Conservation (phyloP, 169 alveolate genomes). For the Eimeria tenella region DNA sequence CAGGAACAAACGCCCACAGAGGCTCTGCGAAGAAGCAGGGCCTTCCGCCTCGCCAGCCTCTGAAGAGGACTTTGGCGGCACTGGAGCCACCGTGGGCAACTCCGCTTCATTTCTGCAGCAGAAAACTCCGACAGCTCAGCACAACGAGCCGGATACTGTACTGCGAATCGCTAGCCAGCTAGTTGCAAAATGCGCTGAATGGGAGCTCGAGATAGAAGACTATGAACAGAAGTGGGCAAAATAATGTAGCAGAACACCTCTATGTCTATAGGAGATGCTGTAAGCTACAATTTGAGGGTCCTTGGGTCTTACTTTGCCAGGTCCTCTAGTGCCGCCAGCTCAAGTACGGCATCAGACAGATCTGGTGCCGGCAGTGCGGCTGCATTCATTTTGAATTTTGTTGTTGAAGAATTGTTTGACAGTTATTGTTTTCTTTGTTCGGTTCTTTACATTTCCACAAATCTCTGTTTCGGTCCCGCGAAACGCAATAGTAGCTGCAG, state of each 20-base stretch:
- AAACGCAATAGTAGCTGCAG: conserved; percentile 13
- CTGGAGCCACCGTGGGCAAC: conserved; percentile 52
- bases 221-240: too few species aligned
- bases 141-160: too few species aligned
- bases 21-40: background rate
- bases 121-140: background rate
- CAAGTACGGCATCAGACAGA: conserved; percentile 48
- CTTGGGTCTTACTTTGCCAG: conserved; percentile 3
- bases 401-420: background rate
- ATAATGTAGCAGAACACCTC: too few species aligned
- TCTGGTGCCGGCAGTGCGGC: conserved; percentile 60
- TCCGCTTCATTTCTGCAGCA: conserved; percentile 48
- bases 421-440: background rate
- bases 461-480: conserved; percentile 21
- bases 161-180: too few species aligned
- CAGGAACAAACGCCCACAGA: conserved; percentile 26
- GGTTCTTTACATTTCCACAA: conserved; percentile 38
- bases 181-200: too few species aligned
- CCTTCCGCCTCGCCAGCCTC: background rate
- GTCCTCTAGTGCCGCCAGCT: conserved; percentile 39
- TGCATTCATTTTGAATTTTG: conserved; percentile 28
- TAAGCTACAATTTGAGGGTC: too few species aligned
- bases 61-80: background rate
- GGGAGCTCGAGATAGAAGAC: too few species aligned
- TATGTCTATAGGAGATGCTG: too few species aligned